These are phyloP conservation scores for Collybia mongolica DNA, from an alignment of 768 basidiomycete species.

Conservation along the genomic window DNA sequence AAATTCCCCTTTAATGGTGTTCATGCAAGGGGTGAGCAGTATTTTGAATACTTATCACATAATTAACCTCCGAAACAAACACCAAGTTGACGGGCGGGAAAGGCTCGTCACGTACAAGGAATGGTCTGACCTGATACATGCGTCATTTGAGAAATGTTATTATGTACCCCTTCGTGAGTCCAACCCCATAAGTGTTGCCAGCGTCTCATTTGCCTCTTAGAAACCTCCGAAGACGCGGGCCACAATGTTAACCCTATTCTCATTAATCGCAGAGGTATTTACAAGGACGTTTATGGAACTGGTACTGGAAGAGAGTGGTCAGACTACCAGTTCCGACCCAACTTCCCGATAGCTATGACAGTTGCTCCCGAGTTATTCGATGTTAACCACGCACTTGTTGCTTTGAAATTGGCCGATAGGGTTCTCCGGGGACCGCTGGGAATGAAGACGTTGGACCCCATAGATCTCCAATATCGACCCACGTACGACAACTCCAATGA, in stretches of 20 bases:
- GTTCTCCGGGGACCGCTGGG: conserved; percentile 86
- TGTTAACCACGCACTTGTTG: conserved; percentile 71
- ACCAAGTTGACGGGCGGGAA: conserved; percentile 64
- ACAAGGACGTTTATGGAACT: conserved; percentile 97
- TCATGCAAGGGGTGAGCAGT: conserved; percentile 64
- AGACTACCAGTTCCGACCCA: conserved; percentile 92
- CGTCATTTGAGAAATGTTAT: conserved; percentile 87
- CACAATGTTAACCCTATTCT: conserved; percentile 70
- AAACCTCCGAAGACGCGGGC: conserved; percentile 65
- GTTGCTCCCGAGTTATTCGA: conserved; percentile 97
- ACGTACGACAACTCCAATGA: conserved; percentile 95
- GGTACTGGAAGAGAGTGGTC: conserved; percentile 89
- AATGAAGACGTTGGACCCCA: conserved; percentile 93
- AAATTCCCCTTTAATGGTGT: conserved; percentile 93
- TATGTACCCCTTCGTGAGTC: conserved; percentile 77
- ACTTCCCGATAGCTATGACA: conserved; percentile 95
- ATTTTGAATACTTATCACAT: neutral
- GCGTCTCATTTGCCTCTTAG: conserved; percentile 33
- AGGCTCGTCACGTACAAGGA: conserved; percentile 82
- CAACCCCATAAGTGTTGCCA: neutral
- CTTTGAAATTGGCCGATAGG: conserved; percentile 78
- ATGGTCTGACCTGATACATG: conserved; percentile 84
- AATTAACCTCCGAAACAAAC: neutral
- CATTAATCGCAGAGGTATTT: conserved; percentile 90
- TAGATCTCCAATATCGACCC: conserved; percentile 86